These are phyloP conservation scores for Syzygium jambos DNA, from an alignment of 345 rosid species.

Conservation along the genomic window DNA sequence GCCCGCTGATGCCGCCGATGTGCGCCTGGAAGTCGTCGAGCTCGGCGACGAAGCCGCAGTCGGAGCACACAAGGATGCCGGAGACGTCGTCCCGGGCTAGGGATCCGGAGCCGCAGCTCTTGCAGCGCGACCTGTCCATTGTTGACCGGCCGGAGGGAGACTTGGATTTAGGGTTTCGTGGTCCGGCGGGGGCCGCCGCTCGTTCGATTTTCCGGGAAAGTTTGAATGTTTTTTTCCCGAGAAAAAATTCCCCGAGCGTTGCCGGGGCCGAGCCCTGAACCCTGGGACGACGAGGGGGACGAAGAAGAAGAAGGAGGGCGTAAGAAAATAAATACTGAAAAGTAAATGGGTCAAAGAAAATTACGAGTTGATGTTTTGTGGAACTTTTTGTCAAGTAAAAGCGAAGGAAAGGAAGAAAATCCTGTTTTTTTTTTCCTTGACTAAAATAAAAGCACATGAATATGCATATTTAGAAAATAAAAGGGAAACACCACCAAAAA, in stretches of 20 bases:
- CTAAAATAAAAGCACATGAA: background rate
- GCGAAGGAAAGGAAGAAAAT: background rate
- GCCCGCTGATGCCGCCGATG: slow-evolving; percentile 33
- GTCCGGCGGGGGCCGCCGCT: background rate
- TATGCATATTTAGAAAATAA: background rate
- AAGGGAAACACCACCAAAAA: no score
- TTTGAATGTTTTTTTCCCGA: background rate
- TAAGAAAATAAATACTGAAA: no score
- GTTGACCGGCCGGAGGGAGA: background rate
- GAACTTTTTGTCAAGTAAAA: background rate
- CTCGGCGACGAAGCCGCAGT: slow-evolving; percentile 36
- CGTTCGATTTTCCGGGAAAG: background rate
- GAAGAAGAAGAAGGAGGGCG: background rate
- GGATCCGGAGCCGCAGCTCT: slow-evolving; percentile 32
- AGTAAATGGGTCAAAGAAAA: no score
- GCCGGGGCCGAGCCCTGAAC: background rate
- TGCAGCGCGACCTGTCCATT: slow-evolving; percentile 17
- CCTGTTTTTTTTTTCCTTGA: background rate
- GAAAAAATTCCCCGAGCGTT: background rate
- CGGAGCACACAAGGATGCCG: slow-evolving; percentile 28
- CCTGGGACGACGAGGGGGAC: background rate
- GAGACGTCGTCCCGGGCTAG: slow-evolving; percentile 36
- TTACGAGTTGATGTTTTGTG: no score
- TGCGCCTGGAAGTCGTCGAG: slow-evolving; percentile 40
- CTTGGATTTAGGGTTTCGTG: background rate